Base-by-base conservation (phyloP, 208 protist species). In the Leishmania braziliensis region DNA sequence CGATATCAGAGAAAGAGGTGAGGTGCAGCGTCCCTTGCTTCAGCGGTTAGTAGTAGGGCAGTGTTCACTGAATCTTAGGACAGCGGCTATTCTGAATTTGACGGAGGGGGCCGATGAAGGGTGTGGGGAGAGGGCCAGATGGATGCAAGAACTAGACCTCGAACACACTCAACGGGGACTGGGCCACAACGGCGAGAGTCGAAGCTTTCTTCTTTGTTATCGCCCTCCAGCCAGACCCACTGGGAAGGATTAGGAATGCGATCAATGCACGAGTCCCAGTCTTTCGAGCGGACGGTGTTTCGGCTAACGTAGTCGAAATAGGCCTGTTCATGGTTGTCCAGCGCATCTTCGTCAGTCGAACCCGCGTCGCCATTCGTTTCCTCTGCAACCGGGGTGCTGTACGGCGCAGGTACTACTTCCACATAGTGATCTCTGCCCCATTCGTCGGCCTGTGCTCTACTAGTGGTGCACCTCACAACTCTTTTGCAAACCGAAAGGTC, bases 171-270 rank as follows among this genome's bases (percentile, higher is more conserved):
- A 39, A 93, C 68, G 0, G 94, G 94, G 23, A 97, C 83, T 2
- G 90, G 84, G 0, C 94, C 94, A 58, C 89, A 90, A 20, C 82
- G 58, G 0, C 94, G 85, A 16, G 94, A 97, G 83, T 97, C 94
- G 65, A 95, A 90, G 79, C 94, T 97, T 46, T 93, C 84, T 0
- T 5, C 23, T 16, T 83, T 86, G 84, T 97, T 97, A 81, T 97
- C 94, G 5, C 94, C 94, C 85, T 97, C 94, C 18, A 97, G 77
- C 94, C 94, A 97, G 4, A 97, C 68, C 89, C 90, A 97, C 54
- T 77, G 78, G 6, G 88, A 84, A 0, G 91, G 85, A 9, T 90
- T 70, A 3, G 74, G 39, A 43, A 91, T 78, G 54, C 88, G 78
- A 39, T 93, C 87, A 23, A 88, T 75, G 79, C 91, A 95, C 1